Base-by-base conservation (phyloP, 129 eudicot species). In the Arctium minus region DNA sequence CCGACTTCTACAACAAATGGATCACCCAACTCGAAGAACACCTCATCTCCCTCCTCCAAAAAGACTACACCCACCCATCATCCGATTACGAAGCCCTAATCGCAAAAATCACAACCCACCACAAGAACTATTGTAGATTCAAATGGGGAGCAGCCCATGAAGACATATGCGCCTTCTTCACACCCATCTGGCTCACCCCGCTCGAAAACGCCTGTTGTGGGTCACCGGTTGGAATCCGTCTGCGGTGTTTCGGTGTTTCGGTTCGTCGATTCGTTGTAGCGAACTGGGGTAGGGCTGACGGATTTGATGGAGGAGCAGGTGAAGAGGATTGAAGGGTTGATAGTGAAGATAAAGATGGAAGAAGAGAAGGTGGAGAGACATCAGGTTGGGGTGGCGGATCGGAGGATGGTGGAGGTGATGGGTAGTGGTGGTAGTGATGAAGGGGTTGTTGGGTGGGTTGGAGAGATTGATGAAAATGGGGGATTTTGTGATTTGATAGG, bases 201-300 rank as follows among this genome's bases (percentile, higher is more conserved):
- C 46, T 90, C 0, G 97, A 94, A 81, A 85, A 40, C 37, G 90
- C 92, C 0, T 84, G 77, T 22, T 86, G 76, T 0, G 92, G 98
- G 84, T 89, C 76, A 95, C 98, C 1, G 98, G 97, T 0, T 95
- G 98, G 98, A 95, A 95, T 77, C 98, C 98, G 1, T 91, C 94
- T n/a, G n/a, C n/a, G n/a, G n/a, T n/a, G n/a, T n/a, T n/a, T n/a
- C n/a, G 17, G 85, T 87, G 0, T 91, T 95, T 69, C 85, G 86
- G 22, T 86, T 94, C 0, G 74, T 92, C 0, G 90, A 92, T 8
- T 76, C 88, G 48, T 50, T 87, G 27, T 22, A 22, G 27, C 27
- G 27, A 22, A 22, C 27, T 22, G 27, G 27, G 27, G 27, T 22
- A 22, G 27, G 27, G 27, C 27, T 22, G 42, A 42, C 22, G 36